Percentiles rank a stretch among this genome's conserved stretches.
phyloP scores from a whole-genome alignment of 148 eudicot genomes.

The Rhododendron vialii region DNA sequence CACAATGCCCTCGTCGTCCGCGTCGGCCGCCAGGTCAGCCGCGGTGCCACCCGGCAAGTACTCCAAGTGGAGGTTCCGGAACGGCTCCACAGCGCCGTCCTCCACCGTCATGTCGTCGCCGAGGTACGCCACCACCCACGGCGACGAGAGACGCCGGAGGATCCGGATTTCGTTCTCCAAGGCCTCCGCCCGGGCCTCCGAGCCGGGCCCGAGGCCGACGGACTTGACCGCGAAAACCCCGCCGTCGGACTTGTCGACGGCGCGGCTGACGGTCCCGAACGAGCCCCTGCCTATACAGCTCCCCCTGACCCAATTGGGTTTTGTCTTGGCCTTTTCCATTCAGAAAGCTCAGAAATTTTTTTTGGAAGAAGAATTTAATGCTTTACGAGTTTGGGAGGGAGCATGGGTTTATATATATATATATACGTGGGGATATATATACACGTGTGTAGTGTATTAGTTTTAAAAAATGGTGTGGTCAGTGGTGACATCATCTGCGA shows the following conservation, averaged over 20 bases:
- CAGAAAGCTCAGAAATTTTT: neutral
- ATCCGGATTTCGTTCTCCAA: conserved; percentile 59
- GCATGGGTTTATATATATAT: conserved; percentile 16
- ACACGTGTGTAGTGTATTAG: neutral
- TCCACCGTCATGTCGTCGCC: conserved; percentile 44
- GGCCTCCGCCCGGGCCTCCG: conserved; percentile 26
- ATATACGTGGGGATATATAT: neutral
- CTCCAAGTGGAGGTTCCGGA: conserved; percentile 58
- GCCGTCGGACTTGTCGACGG: conserved; percentile 32
- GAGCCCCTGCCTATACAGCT: conserved; percentile 64
- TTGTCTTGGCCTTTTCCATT: conserved; percentile 12
- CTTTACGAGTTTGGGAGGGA: neutral
- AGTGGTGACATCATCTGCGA: conserved; percentile 12
- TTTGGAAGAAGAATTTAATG: neutral
- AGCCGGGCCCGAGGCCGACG: conserved; percentile 18
- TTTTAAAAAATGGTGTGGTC: neutral
- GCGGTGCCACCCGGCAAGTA: conserved; percentile 57
- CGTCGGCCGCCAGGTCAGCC: conserved; percentile 37
- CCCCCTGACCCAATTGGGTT: conserved; percentile 39
- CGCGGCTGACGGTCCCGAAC: conserved; percentile 51
- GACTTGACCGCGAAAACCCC: conserved; percentile 66
- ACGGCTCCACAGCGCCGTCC: neutral
- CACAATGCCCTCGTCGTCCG: conserved; percentile 38
- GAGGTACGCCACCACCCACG: conserved; percentile 48
- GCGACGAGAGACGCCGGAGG: conserved; percentile 45